Conservation (phyloP, 495 filamentous ascomycete genomes). For the Penicillium cosmopolitanum region DNA sequence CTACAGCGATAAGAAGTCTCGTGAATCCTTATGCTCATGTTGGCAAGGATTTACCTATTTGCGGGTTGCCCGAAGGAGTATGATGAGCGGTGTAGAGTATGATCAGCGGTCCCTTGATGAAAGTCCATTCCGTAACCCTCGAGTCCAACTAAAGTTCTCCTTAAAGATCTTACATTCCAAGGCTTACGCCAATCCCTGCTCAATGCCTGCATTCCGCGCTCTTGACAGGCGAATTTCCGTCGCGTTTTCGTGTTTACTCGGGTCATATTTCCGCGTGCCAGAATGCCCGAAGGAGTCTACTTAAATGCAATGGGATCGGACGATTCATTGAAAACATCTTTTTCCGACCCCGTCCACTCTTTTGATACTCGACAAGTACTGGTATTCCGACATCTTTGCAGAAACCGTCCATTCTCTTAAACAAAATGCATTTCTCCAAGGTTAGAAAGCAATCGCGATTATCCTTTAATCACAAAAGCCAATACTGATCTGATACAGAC, state of each 20-base stretch:
- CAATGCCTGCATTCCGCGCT: slow-evolving; percentile 20
- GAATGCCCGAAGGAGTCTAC: slow-evolving; percentile 8
- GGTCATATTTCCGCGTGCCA: slow-evolving; percentile 12
- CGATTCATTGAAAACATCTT: neutral
- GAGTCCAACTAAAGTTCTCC: slow-evolving; percentile 1
- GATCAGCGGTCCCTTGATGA: slow-evolving; percentile 7
- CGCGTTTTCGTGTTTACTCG: slow-evolving; percentile 14
- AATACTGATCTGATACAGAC: slow-evolving; percentile 17
- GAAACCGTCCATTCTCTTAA: slow-evolving; percentile 7
- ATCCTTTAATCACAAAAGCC: too few relatives aligned
- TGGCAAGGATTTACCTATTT: neutral
- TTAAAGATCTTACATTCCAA: slow-evolving; percentile 20
- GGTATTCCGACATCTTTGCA: slow-evolving; percentile 11
- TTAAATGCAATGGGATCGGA: slow-evolving; percentile 19
- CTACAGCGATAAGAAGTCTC: neutral
- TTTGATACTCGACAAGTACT: slow-evolving; percentile 11
- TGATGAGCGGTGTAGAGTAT: slow-evolving; percentile 12
- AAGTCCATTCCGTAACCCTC: neutral
- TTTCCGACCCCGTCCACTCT: neutral
- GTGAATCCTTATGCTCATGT: neutral
- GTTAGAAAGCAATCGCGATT: slow-evolving; percentile 2
- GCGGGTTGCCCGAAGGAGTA: neutral
- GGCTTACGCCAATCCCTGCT: slow-evolving; percentile 9
- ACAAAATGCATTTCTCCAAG: slow-evolving; percentile 25
- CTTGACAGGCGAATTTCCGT: neutral